Base-by-base conservation (phyloP, 306 rosid species). In the Vigna radiata region DNA sequence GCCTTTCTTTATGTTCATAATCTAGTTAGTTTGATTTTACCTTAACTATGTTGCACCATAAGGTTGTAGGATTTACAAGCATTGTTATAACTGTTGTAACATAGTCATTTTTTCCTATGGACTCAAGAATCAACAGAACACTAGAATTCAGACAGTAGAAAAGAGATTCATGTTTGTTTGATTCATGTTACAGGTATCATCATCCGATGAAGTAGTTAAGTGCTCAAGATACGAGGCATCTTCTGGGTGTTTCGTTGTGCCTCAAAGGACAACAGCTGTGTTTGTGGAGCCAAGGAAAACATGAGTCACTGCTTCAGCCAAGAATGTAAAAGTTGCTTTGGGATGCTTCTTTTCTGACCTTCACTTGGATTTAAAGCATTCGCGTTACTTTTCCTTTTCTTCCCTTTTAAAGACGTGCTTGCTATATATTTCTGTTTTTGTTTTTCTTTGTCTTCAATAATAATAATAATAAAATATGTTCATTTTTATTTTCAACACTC, bases 181-280 rank as follows among this genome's bases (percentile, higher is more conserved):
- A 19, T 19, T 19, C 21, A 19, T 19, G 43, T 62, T 77, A 81
- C 83, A 95, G 99, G 75, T 68, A 41, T 68, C 18, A 65, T 92
- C 97, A 72, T 72, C 80, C 6, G 96, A 95, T 85, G 81, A 86
- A 15, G 53, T 77, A n/a, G 97, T 89, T 37, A 95, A 83, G 82
- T 86, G 80, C 6, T 92, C 99, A 67, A 83, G 59, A 19, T 92
- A 86, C 18, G 88, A 95, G 77, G 75, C 84, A 18, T 84, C 86
- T 49, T 83, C 92, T 1, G 97, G 96, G 39, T 67, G 94, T 80
- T 95, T 92, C 69, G 77, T 60, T 27, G 87, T 92, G 73, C 93
- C 94, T 14, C 67, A 78, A 56, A 85, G 92, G 80, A 89, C 97
- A 11, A 89, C 99, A 18, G 84, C 90, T 25, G 96, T 95, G 64